Evolutionary conservation across 2,329 filamentous ascomycete genomes (phyloP).

Genomic region (Aaosphaeria arxii): DNA sequence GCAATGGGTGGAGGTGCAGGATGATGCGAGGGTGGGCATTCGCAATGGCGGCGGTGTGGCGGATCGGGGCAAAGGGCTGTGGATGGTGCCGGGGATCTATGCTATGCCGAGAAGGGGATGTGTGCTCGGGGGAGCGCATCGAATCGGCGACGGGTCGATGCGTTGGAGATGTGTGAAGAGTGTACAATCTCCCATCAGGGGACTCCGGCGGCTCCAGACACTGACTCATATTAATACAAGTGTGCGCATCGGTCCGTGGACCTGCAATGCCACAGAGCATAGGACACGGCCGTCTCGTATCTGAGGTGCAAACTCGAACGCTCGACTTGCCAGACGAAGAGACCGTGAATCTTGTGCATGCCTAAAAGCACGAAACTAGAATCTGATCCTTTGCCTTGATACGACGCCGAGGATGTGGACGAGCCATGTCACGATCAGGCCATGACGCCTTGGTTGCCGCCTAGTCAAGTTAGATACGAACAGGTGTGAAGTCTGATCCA

Average conservation of each 20-base stretch:
- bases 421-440: slow-evolving; percentile 21
- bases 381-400: neutral
- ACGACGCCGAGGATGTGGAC: slow-evolving; percentile 6
- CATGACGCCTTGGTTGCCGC: slow-evolving; percentile 35
- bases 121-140: neutral
- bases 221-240: no score
- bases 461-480: slow-evolving; percentile 23
- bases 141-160: neutral
- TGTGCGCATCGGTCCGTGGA: neutral
- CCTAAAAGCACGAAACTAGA: no score
- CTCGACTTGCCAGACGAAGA: neutral
- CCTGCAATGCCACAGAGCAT: neutral
- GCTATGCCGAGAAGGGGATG: neutral
- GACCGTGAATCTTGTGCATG: neutral
- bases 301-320: no score
- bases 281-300: neutral
- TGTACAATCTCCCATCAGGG: neutral
- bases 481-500: slow-evolving; percentile 2
- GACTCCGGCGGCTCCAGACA: neutral
- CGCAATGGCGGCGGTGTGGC: slow-evolving; percentile 3
- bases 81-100: neutral
- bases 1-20: slow-evolving; percentile 1
- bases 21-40: neutral
- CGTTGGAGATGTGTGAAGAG: neutral
- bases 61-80: neutral